Evolutionary conservation across 2,329 filamentous ascomycete genomes (phyloP).

Genomic region (Microascus cirrosus): DNA sequence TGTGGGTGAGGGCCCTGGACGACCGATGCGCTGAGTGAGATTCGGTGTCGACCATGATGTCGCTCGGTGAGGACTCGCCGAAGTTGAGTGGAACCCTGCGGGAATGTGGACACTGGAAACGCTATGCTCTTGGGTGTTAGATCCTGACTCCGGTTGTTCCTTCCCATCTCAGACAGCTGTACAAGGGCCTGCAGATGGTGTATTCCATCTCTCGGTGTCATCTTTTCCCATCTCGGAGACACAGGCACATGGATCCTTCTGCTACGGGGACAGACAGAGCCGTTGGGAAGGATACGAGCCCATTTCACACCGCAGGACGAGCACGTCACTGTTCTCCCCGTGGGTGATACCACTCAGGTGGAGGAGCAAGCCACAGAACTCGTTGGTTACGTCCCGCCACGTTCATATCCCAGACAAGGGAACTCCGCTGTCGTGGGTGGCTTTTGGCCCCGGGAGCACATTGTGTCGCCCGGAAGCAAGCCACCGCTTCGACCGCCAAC

Average conservation of each 20-base stretch:
- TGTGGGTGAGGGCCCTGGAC: no score
- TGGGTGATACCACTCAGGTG: not conserved
- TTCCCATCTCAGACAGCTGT: no score
- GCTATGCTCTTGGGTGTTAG: not conserved
- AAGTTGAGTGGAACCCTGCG: not conserved
- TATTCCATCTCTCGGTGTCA: no score
- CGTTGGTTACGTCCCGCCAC: not conserved
- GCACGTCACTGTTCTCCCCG: no score
- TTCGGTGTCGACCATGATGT: not conserved
- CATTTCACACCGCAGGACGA: no score
- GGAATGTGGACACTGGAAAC: not conserved
- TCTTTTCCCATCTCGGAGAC: no score
- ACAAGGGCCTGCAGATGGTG: no score
- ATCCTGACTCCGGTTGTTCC: no score
- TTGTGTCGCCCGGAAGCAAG: not conserved
- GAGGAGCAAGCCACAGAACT: not conserved
- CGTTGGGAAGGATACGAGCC: no score
- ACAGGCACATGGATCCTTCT: no score
- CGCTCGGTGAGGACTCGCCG: not conserved
- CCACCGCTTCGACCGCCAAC: not conserved
- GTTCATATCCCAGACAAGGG: not conserved
- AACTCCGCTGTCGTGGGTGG: not conserved
- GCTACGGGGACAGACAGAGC: no score
- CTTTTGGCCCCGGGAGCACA: not conserved
- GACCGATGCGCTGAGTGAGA: not conserved